A percentile compares a stretch with the other conserved stretches of the same genome.
Conservation (phyloP, 768 basidiomycete genomes). For the Tricholoma saponaceum region DNA sequence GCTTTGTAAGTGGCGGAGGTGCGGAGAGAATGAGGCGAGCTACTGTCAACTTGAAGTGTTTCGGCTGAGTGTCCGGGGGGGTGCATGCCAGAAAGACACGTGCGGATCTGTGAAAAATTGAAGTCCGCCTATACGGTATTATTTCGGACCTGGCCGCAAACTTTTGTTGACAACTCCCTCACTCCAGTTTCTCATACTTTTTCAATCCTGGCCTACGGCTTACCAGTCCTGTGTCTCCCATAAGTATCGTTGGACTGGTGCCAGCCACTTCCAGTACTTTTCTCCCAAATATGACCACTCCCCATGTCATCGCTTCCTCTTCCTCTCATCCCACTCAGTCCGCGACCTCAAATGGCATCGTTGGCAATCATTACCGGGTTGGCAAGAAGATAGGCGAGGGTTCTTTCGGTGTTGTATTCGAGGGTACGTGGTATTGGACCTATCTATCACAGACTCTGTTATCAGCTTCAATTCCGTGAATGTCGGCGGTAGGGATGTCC, state of each 20-base stretch:
- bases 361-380: conserved; percentile 80
- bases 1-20: background rate
- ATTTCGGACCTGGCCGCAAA: background rate
- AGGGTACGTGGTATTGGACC: conserved; percentile 51
- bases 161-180: background rate
- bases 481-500: background rate
- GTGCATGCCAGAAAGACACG: background rate
- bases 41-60: background rate
- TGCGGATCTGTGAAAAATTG: conserved; percentile 1
- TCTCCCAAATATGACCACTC: conserved; percentile 58
- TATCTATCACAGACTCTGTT: background rate
- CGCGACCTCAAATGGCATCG: conserved; percentile 64
- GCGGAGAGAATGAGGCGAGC: background rate
- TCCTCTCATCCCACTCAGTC: conserved; percentile 64
- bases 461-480: background rate
- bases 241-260: conserved; percentile 22
- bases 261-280: conserved; percentile 8
- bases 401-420: conserved; percentile 96
- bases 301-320: conserved; percentile 81
- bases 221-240: conserved; percentile 14
- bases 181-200: conserved; percentile 7
- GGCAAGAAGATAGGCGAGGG: conserved; percentile 99
- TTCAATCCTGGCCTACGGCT: conserved; percentile 14
- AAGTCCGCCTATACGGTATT: conserved; percentile 7
- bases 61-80: conserved; percentile 1